Evolutionary conservation across 306 rosid species (phyloP).

Genomic region (Parietaria judaica): DNA sequence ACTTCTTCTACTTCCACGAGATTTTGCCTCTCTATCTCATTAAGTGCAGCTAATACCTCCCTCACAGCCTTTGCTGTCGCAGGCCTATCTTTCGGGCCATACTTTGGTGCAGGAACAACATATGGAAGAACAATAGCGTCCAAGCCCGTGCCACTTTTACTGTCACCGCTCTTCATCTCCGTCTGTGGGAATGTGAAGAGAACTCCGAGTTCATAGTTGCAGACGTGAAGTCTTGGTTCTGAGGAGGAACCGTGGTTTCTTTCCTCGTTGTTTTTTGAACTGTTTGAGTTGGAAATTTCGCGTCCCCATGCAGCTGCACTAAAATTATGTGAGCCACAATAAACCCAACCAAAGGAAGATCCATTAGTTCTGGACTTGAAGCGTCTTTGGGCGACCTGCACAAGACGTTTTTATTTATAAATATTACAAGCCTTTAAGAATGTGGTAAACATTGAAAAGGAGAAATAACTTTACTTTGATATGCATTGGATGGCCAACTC

Average conservation of each 20-base stretch:
- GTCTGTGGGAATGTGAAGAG: slow-evolving; percentile 59
- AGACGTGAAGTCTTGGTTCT: slow-evolving; percentile 53
- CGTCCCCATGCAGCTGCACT: slow-evolving; percentile 92
- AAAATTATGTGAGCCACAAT: slow-evolving; percentile 80
- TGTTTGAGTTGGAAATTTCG: slow-evolving; percentile 37
- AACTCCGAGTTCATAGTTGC: slow-evolving; percentile 84
- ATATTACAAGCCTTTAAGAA: not conserved
- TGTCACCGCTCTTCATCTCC: slow-evolving; percentile 20
- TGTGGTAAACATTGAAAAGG: slow-evolving; percentile 8
- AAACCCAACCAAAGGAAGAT: slow-evolving; percentile 66
- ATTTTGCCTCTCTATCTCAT: slow-evolving; percentile 29
- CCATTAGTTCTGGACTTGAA: slow-evolving; percentile 43
- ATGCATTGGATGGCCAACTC: slow-evolving; percentile 79
- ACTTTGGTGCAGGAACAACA: slow-evolving; percentile 79
- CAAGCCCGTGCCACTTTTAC: slow-evolving; percentile 25
- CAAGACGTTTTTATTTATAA: slow-evolving; percentile 7
- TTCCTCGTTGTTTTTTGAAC: slow-evolving; percentile 24
- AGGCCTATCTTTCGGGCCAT: slow-evolving; percentile 56
- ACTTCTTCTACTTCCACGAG: slow-evolving; percentile 49
- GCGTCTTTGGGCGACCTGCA: slow-evolving; percentile 61
- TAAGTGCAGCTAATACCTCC: slow-evolving; percentile 50
- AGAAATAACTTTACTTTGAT: slow-evolving; percentile 40
- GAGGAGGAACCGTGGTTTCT: slow-evolving; percentile 22
- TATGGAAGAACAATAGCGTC: slow-evolving; percentile 61
- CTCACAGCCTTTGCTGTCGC: slow-evolving; percentile 70